Evolutionary conservation across 2,329 filamentous ascomycete species (phyloP).

Genomic region (Colletotrichum phormii): DNA sequence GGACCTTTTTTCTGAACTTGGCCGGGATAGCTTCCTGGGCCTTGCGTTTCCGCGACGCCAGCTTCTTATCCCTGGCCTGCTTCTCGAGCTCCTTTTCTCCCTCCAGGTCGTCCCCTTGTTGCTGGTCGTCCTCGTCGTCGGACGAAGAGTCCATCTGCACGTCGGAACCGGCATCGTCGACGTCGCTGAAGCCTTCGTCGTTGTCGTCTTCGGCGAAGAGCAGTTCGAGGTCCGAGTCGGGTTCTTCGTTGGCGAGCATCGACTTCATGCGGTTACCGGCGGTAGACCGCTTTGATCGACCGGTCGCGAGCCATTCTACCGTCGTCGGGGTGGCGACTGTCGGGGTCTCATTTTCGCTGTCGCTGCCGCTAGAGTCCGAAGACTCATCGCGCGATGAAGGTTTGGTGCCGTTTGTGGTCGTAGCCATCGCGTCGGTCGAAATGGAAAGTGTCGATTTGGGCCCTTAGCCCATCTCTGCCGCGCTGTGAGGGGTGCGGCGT

Average conservation of each 20-base stretch:
- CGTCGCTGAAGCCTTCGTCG: conserved; percentile 77
- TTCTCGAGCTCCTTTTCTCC: conserved; percentile 90
- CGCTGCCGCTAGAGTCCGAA: conserved; percentile 41
- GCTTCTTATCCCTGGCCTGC: conserved; percentile 75
- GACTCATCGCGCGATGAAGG: conserved; percentile 33
- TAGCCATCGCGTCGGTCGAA: conserved; percentile 33
- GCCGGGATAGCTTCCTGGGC: conserved; percentile 79
- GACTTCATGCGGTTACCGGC: conserved; percentile 87
- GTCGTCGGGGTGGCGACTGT: conserved; percentile 42
- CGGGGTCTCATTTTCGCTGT: conserved; percentile 51
- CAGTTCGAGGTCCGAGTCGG: conserved; percentile 76
- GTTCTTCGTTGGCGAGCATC: conserved; percentile 80
- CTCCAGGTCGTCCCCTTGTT: conserved; percentile 76
- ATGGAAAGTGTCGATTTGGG: neutral
- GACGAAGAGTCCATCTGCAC: conserved; percentile 88
- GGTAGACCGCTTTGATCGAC: conserved; percentile 80
- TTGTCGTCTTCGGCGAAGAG: conserved; percentile 81
- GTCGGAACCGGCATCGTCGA: conserved; percentile 76
- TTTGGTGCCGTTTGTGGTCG: conserved; percentile 17
- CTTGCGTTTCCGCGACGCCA: conserved; percentile 82
- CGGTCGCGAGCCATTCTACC: conserved; percentile 78
- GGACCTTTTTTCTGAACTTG: conserved; percentile 80
- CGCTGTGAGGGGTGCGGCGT: neutral
- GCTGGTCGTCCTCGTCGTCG: conserved; percentile 83
- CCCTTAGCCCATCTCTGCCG: conserved; percentile 27